Base-by-base conservation (phyloP, 306 rosid species). In the Dalbergia cochinchinensis region DNA sequence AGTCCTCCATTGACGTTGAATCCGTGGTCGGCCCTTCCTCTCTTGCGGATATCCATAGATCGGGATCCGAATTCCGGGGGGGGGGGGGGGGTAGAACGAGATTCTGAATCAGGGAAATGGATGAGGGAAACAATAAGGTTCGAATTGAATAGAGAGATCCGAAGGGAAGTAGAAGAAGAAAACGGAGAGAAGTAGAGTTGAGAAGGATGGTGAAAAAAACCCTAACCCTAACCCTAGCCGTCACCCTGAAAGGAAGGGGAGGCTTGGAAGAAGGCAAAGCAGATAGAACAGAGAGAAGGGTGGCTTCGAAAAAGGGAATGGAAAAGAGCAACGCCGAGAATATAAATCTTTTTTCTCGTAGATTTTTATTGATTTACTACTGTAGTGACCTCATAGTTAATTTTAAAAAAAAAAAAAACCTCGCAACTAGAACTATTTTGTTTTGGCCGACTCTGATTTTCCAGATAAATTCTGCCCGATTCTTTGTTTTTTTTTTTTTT, bases 21-120 rank as follows among this genome's bases (percentile, higher is more conserved):
- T 51, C 86, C 87, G 57, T 37, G 41, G 6, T 87, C 92, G 5
- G 77, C 83, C 80, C 96, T 91, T 44, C 91, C 94, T 86, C 96
- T 87, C 84, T 91, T 91, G 50, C 93, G 93, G 59, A 26, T 62
- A 86, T 88, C 91, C 94, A 90, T 90, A 53, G 79, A 66, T 84
- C 92, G 41, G 76, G 97, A 87, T 90, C 92, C 81, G 81, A 54
- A 65, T 55, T 37, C 41, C 3, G 41, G 41, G 41, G 7, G 7
- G 7, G 5, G 41, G 7, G 7, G 7, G 5, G 16, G 11, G 35
- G 50, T 61, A 35, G 65, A 61, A 44, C n/a, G 20, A 37, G 8
- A 33, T 62, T 55, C 18, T 8, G 13, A 53, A 61, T 47, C 1
- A 60, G 22, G 13, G 55, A 48, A 50, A 45, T 18, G 20, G 16